Conservation (phyloP, 768 basidiomycete genomes). For the Tylopilus felleus region DNA sequence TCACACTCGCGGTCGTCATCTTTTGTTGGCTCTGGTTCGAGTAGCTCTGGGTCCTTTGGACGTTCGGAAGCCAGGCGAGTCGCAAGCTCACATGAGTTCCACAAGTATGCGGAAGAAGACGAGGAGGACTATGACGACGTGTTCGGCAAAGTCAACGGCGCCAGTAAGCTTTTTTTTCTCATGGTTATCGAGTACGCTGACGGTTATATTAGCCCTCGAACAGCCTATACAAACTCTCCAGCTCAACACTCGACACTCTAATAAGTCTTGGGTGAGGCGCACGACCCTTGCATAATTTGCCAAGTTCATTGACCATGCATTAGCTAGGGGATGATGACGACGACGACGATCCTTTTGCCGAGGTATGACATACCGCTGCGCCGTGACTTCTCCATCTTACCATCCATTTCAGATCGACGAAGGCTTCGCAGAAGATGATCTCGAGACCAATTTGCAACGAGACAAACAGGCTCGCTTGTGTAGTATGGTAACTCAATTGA, state of each 20-base stretch:
- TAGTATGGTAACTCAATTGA: conserved; percentile 74
- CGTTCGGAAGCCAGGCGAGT: conserved; percentile 57
- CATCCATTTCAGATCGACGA: conserved; percentile 69
- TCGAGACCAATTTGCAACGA: conserved; percentile 87
- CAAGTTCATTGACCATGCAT: not conserved
- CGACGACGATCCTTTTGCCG: conserved; percentile 93
- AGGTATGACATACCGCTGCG: conserved; percentile 42
- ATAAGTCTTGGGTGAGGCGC: conserved; percentile 75
- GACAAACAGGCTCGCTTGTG: conserved; percentile 91
- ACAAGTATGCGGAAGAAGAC: conserved; percentile 85
- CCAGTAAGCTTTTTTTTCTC: conserved; percentile 46
- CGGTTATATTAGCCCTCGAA: conserved; percentile 43
- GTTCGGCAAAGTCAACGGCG: conserved; percentile 73
- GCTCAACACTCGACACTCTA: conserved; percentile 82
- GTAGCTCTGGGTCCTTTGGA: conserved; percentile 55
- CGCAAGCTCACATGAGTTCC: conserved; percentile 61
- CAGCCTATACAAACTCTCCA: conserved; percentile 73
- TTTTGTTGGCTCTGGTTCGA: conserved; percentile 41
- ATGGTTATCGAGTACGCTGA: conserved; percentile 1
- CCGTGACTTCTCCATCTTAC: conserved; percentile 5
- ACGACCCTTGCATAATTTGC: conserved; percentile 5
- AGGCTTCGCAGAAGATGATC: conserved; percentile 86
- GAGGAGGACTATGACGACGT: conserved; percentile 95
- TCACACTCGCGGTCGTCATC: conserved; percentile 63
- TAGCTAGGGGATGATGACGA: conserved; percentile 86